These are phyloP conservation scores for Yamadazyma kanchanaburiensis DNA, from an alignment of 1,139 yeast species.

Conservation along the genomic window DNA sequence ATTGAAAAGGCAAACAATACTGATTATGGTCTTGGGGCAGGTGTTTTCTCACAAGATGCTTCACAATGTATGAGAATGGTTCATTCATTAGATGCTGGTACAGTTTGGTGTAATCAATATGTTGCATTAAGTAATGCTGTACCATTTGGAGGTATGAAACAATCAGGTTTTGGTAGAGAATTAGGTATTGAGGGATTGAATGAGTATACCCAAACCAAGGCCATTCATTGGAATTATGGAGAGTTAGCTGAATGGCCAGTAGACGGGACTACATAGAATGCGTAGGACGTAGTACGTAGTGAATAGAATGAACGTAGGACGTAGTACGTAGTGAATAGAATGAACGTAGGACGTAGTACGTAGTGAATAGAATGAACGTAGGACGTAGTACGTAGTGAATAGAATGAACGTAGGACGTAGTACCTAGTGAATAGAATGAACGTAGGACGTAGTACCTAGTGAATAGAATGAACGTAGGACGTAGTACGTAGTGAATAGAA, in stretches of 20 bases:
- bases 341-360: too few relatives aligned
- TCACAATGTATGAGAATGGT: conserved; percentile 45
- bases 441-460: too few relatives aligned
- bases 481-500: too few relatives aligned
- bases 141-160: conserved; percentile 78
- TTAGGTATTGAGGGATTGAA: conserved; percentile 78
- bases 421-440: too few relatives aligned
- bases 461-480: too few relatives aligned
- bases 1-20: conserved; percentile 48
- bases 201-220: conserved; percentile 75
- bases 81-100: conserved; percentile 46
- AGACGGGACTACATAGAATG: conserved; percentile 8
- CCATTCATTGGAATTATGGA: conserved; percentile 69
- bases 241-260: conserved; percentile 14
- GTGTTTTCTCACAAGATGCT: conserved; percentile 66
- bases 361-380: too few relatives aligned
- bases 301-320: too few relatives aligned
- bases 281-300: too few relatives aligned
- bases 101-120: conserved; percentile 61
- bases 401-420: too few relatives aligned
- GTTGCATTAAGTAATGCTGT: conserved; percentile 72
- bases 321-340: too few relatives aligned
- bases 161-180: conserved; percentile 87
- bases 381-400: too few relatives aligned
- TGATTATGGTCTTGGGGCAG: conserved; percentile 64